Evolutionary conservation across 352 stramenopile genomes (phyloP), one percentile per base, ranked within the genome.

Genomic region (Pythium dissimile): DNA sequence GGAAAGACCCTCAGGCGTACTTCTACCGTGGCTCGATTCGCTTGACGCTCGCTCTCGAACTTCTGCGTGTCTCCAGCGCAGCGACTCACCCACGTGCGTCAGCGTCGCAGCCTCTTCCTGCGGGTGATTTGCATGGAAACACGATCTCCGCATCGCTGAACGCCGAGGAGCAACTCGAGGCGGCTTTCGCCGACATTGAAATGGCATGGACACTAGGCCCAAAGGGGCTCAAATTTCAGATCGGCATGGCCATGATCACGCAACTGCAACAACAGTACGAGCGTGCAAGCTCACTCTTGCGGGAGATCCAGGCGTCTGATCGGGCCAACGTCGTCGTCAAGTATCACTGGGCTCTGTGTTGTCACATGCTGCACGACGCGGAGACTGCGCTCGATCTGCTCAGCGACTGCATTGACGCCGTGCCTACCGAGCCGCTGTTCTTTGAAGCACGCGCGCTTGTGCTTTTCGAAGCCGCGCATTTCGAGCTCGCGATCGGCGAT

Each of bases 221-320:
- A 3, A 76, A 26, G 11, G 57, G 58, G 1, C 57, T 64, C 27
- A 67, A 75, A 26, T 90, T 87, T 21, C 68, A 89, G 37, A 72
- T 86, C 30, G 78, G 79, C 12, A 81, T 91, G 72, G 83, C 75
- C 10, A 91, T 91, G 80, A 86, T 91, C 48, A 72, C 66, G 20
- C 80, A 91, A 51, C 71, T 93, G 10, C 73, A 73, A 42, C 59
- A 84, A 31, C 62, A 76, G 3, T 66, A 86, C 57, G 54, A 59
- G 4, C 63, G 69, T 1, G 80, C 78, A 23, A 62, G 67, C 11
- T 38, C 26, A 6, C 69, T 78, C 21, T 84, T 91, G 38, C 61
- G 73, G 24, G 59, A 67, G 11, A 66, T 75, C 54, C 39, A 55
- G 16, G 18, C 62, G 21, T 11, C 30, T 15, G 66, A 88, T 10